Percentiles rank a stretch among this genome's conserved stretches.
Evolutionary conservation across 345 rosid species (phyloP).

Genomic region (Acer campestre): DNA sequence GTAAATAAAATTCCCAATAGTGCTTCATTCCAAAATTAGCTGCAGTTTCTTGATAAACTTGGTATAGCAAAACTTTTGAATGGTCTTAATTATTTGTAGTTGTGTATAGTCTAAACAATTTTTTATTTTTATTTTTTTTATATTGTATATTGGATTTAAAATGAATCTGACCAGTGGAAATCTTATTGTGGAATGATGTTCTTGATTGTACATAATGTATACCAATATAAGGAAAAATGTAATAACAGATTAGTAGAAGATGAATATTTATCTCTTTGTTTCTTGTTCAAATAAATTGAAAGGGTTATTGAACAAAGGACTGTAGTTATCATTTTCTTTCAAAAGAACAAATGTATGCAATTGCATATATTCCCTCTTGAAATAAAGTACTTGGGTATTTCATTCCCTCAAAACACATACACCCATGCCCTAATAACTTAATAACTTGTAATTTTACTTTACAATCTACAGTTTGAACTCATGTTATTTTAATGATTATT

Average conservation of each 20-base stretch:
- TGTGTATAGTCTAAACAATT: background rate
- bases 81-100: background rate
- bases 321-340: background rate
- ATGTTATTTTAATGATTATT: background rate
- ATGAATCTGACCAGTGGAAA: no score
- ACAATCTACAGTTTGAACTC: background rate
- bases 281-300: background rate
- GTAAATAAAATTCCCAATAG: background rate
- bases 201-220: no score
- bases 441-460: slow-evolving; percentile 3
- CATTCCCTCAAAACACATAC: background rate
- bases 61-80: slow-evolving; percentile 19
- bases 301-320: slow-evolving; percentile 1
- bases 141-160: background rate
- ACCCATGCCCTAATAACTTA: background rate
- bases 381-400: background rate
- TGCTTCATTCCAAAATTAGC: slow-evolving; percentile 1
- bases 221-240: background rate
- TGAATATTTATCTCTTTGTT: background rate
- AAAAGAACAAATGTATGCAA: background rate
- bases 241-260: background rate
- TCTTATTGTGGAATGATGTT: no score
- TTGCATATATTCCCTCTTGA: background rate
- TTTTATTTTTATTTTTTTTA: background rate
- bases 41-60: slow-evolving; percentile 30